Conservation (phyloP, 495 filamentous ascomycete species). For the Sabuloglossum arenarium region DNA sequence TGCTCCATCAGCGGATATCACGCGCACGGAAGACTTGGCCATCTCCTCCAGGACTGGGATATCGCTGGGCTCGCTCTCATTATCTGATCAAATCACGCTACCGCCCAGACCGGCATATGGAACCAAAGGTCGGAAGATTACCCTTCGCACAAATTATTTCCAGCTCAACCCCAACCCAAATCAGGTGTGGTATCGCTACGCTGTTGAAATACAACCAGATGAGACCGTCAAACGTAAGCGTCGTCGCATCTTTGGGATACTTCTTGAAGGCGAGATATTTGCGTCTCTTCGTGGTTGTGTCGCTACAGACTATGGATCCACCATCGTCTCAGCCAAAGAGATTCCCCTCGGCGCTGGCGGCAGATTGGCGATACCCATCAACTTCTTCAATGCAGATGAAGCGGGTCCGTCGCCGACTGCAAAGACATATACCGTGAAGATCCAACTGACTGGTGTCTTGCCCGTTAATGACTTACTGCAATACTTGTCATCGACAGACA, state of each 20-base stretch:
- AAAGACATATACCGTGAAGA: background rate
- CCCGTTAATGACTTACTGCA: conserved; percentile 11
- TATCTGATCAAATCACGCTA: conserved; percentile 4
- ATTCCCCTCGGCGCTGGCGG: conserved; percentile 7
- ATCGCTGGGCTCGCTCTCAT: background rate
- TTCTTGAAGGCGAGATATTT: background rate
- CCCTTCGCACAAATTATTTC: conserved; percentile 28
- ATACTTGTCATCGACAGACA: conserved; percentile 13
- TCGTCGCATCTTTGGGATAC: conserved; percentile 7
- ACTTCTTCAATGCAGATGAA: conserved; percentile 7
- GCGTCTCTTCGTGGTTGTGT: conserved; percentile 4
- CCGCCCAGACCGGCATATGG: conserved; percentile 25
- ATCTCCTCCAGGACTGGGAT: background rate
- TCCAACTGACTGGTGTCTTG: conserved; percentile 7
- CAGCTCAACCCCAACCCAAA: conserved; percentile 9
- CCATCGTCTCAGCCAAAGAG: conserved; percentile 13
- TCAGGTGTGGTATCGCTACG: conserved; percentile 12
- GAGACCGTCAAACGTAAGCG: conserved; percentile 1
- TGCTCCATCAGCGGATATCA: background rate
- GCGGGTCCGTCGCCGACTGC: background rate
- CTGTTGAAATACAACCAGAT: conserved; percentile 7
- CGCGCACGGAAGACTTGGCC: background rate
- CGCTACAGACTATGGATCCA: conserved; percentile 14
- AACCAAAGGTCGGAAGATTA: conserved; percentile 15
- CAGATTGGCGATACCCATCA: conserved; percentile 5